A percentile compares a stretch with the other conserved stretches of the same genome.
phyloP scores from a whole-genome alignment of 306 rosid genomes.

The Malus sieversii region DNA sequence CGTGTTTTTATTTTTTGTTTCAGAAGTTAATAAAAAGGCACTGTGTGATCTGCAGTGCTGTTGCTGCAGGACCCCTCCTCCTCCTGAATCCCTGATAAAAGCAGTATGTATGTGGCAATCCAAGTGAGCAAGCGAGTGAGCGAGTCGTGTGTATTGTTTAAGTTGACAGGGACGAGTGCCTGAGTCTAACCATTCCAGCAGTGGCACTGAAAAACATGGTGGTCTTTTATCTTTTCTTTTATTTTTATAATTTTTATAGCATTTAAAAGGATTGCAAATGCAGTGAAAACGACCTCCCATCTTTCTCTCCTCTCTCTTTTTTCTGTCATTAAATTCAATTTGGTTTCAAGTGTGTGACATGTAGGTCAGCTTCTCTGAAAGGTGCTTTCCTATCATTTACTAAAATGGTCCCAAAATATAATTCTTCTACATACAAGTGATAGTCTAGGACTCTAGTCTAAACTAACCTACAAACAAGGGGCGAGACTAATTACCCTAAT shows the following conservation, averaged over 20 bases:
- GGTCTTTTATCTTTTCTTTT: neutral
- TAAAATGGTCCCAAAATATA: constrained; percentile 4
- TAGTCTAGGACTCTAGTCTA: no score
- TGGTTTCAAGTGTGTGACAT: neutral
- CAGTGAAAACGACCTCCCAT: constrained; percentile 61
- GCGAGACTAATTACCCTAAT: no score
- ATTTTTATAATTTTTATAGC: neutral
- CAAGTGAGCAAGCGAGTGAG: neutral
- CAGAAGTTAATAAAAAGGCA: constrained; percentile 23
- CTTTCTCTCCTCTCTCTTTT: constrained; percentile 20
- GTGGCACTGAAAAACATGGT: constrained; percentile 97
- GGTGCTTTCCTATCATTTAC: neutral
- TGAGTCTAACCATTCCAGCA: constrained; percentile 49
- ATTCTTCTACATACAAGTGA: neutral
- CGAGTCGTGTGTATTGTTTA: constrained; percentile 23
- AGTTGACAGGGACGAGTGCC: constrained; percentile 70
- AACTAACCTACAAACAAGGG: no score
- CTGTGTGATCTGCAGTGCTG: neutral
- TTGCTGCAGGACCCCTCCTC: neutral
- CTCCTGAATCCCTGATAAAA: neutral
- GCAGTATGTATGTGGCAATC: neutral
- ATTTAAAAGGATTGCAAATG: constrained; percentile 46
- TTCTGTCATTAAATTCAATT: constrained; percentile 7
- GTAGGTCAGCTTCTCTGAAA: constrained; percentile 11
- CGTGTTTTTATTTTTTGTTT: neutral